Conservation (phyloP, 306 rosid species). For the Cucumis sativus region DNA sequence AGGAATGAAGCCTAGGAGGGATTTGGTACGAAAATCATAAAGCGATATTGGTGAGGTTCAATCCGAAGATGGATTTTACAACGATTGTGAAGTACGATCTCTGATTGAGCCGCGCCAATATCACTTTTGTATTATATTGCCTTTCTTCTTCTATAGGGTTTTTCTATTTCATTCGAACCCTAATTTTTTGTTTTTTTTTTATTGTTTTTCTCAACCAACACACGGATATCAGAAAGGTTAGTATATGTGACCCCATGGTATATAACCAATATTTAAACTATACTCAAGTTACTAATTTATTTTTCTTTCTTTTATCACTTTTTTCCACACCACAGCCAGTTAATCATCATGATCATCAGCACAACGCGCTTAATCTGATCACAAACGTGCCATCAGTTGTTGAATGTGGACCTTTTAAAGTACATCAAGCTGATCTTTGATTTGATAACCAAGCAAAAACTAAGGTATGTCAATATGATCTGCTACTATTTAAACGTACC, state of each 20-base stretch:
- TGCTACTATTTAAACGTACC: too few species aligned
- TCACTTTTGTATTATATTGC: slow-evolving; percentile 43
- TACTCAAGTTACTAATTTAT: too few species aligned
- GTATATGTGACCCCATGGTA: not conserved
- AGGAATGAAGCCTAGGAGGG: slow-evolving; percentile 23
- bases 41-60: slow-evolving; percentile 99
- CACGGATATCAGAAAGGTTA: too few species aligned
- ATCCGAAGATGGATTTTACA: slow-evolving; percentile 84
- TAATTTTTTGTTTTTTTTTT: not conserved
- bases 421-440: too few species aligned
- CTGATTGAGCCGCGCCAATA: slow-evolving; percentile 99
- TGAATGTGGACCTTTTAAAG: not conserved
- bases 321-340: not conserved
- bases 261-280: not conserved
- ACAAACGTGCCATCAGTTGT: not conserved
- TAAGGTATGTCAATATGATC: not conserved
- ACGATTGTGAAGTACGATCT: slow-evolving; percentile 62
- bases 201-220: too few species aligned
- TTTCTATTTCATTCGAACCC: not conserved
- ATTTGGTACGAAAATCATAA: slow-evolving; percentile 11
- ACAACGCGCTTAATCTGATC: not conserved
- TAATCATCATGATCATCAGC: not conserved
- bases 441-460: not conserved
- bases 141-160: not conserved
- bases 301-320: not conserved